Percentiles rank a stretch among this genome's conserved stretches.
Evolutionary conservation across 805 yeast species (phyloP).

Genomic region (Sugiyamaella americana): DNA sequence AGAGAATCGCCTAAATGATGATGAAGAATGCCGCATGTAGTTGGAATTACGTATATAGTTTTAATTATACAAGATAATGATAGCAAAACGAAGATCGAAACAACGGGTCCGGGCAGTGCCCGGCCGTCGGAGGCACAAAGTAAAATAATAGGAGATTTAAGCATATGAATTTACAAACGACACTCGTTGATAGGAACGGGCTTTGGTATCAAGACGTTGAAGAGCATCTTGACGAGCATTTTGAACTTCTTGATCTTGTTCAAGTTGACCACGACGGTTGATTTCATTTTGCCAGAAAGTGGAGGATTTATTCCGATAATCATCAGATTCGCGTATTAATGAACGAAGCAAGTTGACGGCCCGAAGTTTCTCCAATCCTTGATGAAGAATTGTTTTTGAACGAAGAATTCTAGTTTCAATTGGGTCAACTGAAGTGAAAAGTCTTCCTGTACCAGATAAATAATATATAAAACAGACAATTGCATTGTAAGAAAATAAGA

Average conservation of each 20-base stretch:
- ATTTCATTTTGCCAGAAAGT: slow-evolving; percentile 3
- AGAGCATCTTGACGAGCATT: neutral
- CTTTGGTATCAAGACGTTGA: too few relatives aligned
- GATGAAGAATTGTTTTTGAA: slow-evolving; percentile 6
- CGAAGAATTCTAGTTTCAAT: slow-evolving; percentile 9
- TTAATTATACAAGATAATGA: too few relatives aligned
- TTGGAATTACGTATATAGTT: too few relatives aligned
- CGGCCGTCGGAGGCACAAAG: too few relatives aligned
- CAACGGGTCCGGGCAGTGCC: too few relatives aligned
- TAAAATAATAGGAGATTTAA: too few relatives aligned
- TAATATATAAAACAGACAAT: slow-evolving; percentile 10
- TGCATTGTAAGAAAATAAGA: slow-evolving; percentile 11
- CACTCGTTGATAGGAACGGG: too few relatives aligned
- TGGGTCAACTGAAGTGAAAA: slow-evolving; percentile 11
- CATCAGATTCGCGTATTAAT: slow-evolving; percentile 11
- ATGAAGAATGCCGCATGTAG: neutral
- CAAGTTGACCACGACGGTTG: neutral
- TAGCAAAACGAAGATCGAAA: too few relatives aligned
- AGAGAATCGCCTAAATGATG: neutral
- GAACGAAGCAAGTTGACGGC: slow-evolving; percentile 9
- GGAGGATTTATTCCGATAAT: slow-evolving; percentile 6
- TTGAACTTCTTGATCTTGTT: neutral
- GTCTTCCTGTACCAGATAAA: slow-evolving; percentile 17
- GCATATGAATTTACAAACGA: too few relatives aligned
- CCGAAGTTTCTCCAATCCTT: slow-evolving; percentile 9